phyloP scores from a whole-genome alignment of 139 green algal species.

The Mesotaenium endlicherianum region DNA sequence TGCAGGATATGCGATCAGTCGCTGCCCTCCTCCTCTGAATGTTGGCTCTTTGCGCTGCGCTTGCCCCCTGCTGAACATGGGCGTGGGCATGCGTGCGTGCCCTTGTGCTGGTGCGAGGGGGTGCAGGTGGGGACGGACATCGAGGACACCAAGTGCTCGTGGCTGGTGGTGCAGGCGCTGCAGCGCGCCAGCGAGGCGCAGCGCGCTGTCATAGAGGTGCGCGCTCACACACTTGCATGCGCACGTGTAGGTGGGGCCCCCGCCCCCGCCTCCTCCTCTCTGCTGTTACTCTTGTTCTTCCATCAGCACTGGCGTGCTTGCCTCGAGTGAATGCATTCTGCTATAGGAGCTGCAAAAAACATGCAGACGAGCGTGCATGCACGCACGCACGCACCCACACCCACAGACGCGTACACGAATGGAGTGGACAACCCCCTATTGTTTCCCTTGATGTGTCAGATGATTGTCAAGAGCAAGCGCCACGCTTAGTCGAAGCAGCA shows the following conservation, averaged over 20 bases:
- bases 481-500: too few relatives aligned
- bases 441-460: too few relatives aligned
- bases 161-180: constrained; percentile 92
- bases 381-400: neutral
- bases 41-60: too few relatives aligned
- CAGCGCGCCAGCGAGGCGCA: constrained; percentile 73
- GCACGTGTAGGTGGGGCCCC: neutral
- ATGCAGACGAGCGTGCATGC: neutral
- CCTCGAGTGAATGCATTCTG: neutral
- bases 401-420: too few relatives aligned
- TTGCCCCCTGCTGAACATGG: too few relatives aligned
- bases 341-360: neutral
- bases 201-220: constrained; percentile 68
- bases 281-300: constrained; percentile 12
- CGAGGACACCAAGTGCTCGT: constrained; percentile 98
- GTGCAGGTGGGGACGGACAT: constrained; percentile 94
- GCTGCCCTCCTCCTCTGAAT: too few relatives aligned
- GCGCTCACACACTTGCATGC: neutral
- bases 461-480: too few relatives aligned
- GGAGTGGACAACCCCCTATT: too few relatives aligned
- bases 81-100: too few relatives aligned
- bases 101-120: constrained; percentile 46
- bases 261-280: neutral
- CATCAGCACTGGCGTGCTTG: neutral
- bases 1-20: too few relatives aligned